Evolutionary conservation across 2,329 filamentous ascomycete species (phyloP), one percentile per base, ranked within the genome.

Genomic region (Chalaropsis thielavioides): DNA sequence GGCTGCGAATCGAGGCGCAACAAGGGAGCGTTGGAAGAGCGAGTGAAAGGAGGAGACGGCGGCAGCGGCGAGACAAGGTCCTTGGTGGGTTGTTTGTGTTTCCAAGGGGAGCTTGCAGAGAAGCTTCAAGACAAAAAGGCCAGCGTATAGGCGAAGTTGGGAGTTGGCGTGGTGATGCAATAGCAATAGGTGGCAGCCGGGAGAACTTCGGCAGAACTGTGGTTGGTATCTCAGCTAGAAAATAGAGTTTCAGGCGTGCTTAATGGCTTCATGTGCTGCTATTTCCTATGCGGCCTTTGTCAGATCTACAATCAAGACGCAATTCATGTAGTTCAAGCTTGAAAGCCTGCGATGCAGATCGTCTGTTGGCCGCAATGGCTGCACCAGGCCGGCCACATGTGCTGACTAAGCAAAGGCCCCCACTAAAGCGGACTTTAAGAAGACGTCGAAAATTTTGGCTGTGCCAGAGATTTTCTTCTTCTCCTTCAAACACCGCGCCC

Each of bases 101-200:
- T 31, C 40, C 40, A 44, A 62, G 41, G 31, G 13, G 40, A 62
- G 60, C 41, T 19, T 46, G 59, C 27, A n/a, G 22, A 22, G 15
- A 62, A 40, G 62, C 43, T 38, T 44, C 44, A 51, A 41, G 46
- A 27, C 6, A 49, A 46, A 22, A 59, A 49, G 62, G 27, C n/a
- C 61, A 64, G 35, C 19, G 19, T 17, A 54, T 22, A 58, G 11
- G 62, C 27, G 31, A 63, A 43, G 27, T 46, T 63, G 46, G 62
- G 24, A 11, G 17, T 17, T 11, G 31, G 17, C 3, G 1, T 43
- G 31, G 44, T 40, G 49, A 44, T 58, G 51, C 40, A 59, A 60
- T 31, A 60, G 51, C 40, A 59, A 60, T 31, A 60, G 54, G 63
- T 64, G 63, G 63, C 63, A 27, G 54, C 27, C 56, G 63, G 63